Conservation (phyloP, 208 protist species). For the Acanthamoeba healyi region DNA sequence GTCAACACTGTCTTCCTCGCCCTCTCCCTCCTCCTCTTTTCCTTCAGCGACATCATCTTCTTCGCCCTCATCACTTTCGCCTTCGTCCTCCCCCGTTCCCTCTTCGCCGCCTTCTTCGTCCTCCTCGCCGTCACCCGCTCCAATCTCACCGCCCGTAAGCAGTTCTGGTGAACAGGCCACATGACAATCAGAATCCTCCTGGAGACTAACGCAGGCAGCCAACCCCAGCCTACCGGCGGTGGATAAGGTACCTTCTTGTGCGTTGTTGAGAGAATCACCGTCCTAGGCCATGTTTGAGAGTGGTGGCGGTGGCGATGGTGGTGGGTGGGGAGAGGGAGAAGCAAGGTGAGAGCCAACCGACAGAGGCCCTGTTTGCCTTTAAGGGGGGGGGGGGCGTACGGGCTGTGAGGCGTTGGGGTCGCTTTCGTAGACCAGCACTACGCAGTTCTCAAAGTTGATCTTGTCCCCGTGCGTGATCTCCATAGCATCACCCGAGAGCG, state of each 20-base stretch:
- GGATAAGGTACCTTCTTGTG: not conserved
- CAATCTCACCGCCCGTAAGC: not conserved
- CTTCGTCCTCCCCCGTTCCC: not conserved
- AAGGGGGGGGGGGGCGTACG: not conserved
- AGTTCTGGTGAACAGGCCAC: too few relatives aligned
- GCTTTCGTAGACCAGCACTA: slow-evolving; percentile 61
- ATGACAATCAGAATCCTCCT: too few relatives aligned
- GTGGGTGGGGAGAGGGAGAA: not conserved
- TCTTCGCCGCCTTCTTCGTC: not conserved
- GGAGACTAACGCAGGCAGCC: not conserved
- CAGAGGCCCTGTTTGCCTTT: too few relatives aligned
- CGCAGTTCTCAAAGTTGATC: slow-evolving; percentile 66
- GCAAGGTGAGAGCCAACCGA: not conserved
- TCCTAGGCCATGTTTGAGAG: not conserved
- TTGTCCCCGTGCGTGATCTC: slow-evolving; percentile 38
- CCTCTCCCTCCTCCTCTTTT: slow-evolving; percentile 1
- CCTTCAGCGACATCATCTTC: not conserved
- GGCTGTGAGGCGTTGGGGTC: not conserved
- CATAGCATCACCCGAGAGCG: not conserved
- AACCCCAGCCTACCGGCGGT: not conserved
- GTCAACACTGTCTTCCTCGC: not conserved
- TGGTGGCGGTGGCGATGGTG: not conserved
- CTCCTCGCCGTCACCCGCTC: not conserved
- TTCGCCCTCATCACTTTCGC: not conserved
- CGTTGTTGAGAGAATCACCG: not conserved